Evolutionary conservation across 306 rosid species (phyloP).

Genomic region (Mucuna pruriens): DNA sequence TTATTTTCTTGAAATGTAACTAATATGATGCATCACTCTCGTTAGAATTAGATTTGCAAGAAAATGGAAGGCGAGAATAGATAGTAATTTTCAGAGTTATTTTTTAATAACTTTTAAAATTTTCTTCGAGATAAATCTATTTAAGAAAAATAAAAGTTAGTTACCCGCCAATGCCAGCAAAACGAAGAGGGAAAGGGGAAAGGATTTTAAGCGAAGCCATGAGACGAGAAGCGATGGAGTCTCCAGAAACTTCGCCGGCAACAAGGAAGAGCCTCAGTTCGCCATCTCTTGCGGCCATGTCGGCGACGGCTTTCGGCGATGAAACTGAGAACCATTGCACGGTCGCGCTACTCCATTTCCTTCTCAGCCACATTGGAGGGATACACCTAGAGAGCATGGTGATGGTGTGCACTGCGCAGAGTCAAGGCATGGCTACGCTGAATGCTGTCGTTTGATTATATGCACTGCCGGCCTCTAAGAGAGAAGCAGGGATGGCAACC

Average conservation of each 20-base stretch:
- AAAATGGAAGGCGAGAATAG: too few species aligned
- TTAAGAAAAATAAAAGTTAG: slow-evolving; percentile 28
- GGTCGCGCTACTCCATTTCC: slow-evolving; percentile 37
- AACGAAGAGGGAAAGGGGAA: slow-evolving; percentile 64
- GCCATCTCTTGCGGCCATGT: slow-evolving; percentile 68
- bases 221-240: slow-evolving; percentile 80
- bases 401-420: too few species aligned
- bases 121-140: too few species aligned
- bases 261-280: slow-evolving; percentile 87
- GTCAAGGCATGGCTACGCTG: too few species aligned
- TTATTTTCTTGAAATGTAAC: too few species aligned
- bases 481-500: too few species aligned
- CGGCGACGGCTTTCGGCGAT: slow-evolving; percentile 43
- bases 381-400: background rate
- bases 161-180: slow-evolving; percentile 92
- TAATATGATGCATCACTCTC: too few species aligned
- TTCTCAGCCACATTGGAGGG: slow-evolving; percentile 7
- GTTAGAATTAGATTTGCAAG: too few species aligned
- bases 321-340: slow-evolving; percentile 41
- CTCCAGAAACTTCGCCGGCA: slow-evolving; percentile 94
- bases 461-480: too few species aligned
- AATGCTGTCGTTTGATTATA: too few species aligned
- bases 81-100: too few species aligned
- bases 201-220: slow-evolving; percentile 73
- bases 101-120: too few species aligned